Conservation (phyloP, 106 monocot species). For the Amphibolis antarctica region DNA sequence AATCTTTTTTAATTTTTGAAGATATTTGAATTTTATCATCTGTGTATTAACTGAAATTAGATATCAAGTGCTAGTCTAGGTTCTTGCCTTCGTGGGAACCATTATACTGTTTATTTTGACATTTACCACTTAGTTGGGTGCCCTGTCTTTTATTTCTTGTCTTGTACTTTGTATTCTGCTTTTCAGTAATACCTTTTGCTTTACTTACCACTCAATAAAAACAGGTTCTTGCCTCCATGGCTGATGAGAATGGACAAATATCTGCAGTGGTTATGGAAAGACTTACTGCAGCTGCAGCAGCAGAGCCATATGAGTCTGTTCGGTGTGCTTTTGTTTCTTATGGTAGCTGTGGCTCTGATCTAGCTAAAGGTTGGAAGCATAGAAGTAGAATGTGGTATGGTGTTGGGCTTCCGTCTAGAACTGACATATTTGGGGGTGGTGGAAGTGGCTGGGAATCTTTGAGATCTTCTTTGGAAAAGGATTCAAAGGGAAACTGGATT, state of each 20-base stretch:
- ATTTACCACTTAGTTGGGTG: too few relatives aligned
- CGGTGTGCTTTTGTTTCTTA: slow-evolving; percentile 89
- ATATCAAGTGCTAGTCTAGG: too few relatives aligned
- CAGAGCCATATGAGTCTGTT: slow-evolving; percentile 99
- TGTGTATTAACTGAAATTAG: too few relatives aligned
- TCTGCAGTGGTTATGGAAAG: slow-evolving; percentile 93
- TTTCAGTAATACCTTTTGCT: neutral
- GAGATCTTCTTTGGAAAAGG: slow-evolving; percentile 66
- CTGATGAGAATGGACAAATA: slow-evolving; percentile 94
- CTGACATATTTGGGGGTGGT: slow-evolving; percentile 57
- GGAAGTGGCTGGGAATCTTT: slow-evolving; percentile 86
- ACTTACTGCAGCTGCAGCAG: slow-evolving; percentile 88
- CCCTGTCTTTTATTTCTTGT: too few relatives aligned
- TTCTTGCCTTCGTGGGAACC: too few relatives aligned
- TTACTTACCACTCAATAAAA: neutral
- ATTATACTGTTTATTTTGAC: too few relatives aligned
- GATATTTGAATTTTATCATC: too few relatives aligned
- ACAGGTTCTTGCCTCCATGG: slow-evolving; percentile 93
- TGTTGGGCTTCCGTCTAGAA: slow-evolving; percentile 55
- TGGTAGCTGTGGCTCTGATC: slow-evolving; percentile 74
- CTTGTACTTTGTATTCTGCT: too few relatives aligned
- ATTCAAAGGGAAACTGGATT: slow-evolving; percentile 72
- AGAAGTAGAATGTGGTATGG: slow-evolving; percentile 96
- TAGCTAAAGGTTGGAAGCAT: slow-evolving; percentile 76
- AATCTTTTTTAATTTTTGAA: too few relatives aligned